These are phyloP conservation scores for Trametes elegans DNA, from an alignment of 768 basidiomycete genomes.

Conservation along the genomic window DNA sequence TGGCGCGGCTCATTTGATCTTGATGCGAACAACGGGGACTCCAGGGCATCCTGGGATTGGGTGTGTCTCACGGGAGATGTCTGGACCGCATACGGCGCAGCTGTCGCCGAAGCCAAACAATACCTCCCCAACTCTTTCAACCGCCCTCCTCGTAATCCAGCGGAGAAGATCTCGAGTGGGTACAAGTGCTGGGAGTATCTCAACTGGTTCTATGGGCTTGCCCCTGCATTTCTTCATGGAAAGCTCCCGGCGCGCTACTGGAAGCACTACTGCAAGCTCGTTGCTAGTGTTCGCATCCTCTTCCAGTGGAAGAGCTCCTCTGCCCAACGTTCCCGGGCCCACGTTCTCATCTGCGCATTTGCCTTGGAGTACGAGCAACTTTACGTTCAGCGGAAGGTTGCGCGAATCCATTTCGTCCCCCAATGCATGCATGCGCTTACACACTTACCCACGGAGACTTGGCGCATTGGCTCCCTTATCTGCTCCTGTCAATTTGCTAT, in stretches of 20 bases:
- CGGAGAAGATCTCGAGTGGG: constrained; percentile 36
- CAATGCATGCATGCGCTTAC: constrained; percentile 34
- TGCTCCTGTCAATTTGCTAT: constrained; percentile 24
- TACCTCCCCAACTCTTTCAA: constrained; percentile 43
- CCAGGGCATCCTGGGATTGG: constrained; percentile 32
- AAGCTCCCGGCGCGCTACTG: constrained; percentile 28
- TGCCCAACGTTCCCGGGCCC: background rate
- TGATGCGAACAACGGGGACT: constrained; percentile 18
- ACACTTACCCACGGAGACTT: constrained; percentile 29
- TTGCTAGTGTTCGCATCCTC: constrained; percentile 24
- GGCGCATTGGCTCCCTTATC: constrained; percentile 19
- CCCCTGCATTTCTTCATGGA: constrained; percentile 27
- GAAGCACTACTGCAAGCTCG: constrained; percentile 30
- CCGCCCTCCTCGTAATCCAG: constrained; percentile 39
- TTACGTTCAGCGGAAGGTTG: constrained; percentile 31
- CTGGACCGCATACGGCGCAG: constrained; percentile 38
- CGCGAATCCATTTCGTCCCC: constrained; percentile 33
- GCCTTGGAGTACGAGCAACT: constrained; percentile 34
- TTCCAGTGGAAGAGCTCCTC: constrained; percentile 23
- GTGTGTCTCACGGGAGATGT: constrained; percentile 16
- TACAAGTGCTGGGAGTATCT: constrained; percentile 32
- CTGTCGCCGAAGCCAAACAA: constrained; percentile 29
- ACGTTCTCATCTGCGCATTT: constrained; percentile 28
- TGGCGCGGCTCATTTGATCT: constrained; percentile 31
- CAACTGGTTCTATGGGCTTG: constrained; percentile 22